Conservation (phyloP, 2,329 filamentous ascomycete species). For the Xylaria hypoxylon region DNA sequence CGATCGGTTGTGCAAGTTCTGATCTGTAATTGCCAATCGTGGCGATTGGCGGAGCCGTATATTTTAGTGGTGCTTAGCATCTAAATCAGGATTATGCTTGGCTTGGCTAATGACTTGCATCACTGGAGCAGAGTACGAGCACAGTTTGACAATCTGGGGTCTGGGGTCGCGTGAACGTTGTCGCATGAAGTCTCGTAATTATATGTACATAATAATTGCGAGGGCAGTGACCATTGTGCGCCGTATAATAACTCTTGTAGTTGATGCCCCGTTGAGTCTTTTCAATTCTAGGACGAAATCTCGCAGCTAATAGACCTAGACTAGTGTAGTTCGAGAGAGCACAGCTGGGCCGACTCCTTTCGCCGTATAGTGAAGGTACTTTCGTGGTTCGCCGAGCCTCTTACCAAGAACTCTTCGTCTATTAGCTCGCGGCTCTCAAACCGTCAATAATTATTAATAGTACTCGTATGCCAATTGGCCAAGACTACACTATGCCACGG, state of each 20-base stretch:
- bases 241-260: not conserved
- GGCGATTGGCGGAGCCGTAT: no score
- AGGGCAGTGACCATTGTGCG: not conserved
- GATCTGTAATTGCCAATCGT: no score
- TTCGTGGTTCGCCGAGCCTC: not conserved
- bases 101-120: not conserved
- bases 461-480: no score
- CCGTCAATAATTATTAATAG: not conserved
- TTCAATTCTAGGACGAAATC: not conserved
- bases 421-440: no score
- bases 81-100: no score
- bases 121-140: not conserved
- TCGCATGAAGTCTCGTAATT: not conserved
- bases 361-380: not conserved
- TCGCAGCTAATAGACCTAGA: not conserved
- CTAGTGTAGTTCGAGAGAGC: not conserved
- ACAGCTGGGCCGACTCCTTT: not conserved
- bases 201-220: not conserved
- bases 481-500: not conserved
- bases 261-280: not conserved
- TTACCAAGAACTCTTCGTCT: no score
- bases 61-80: no score
- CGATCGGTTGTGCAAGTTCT: no score
- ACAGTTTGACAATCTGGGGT: not conserved
- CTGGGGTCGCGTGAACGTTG: not conserved